Percentiles rank a stretch among this genome's conserved stretches.
Conservation (phyloP, 2,329 filamentous ascomycete species). For the Delphinella strobiligena region DNA sequence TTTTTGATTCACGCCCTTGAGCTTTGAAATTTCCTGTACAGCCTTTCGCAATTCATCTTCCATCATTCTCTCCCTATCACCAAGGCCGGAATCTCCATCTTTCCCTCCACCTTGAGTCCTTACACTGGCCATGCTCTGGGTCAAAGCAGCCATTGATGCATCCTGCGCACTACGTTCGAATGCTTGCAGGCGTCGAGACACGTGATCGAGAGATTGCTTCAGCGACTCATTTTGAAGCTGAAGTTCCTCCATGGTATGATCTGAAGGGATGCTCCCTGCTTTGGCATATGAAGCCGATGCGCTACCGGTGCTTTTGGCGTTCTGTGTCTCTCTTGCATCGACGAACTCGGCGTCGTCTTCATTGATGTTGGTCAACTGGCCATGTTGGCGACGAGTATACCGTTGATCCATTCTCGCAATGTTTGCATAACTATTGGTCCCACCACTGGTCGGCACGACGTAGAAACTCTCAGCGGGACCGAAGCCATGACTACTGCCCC, state of each 20-base stretch:
- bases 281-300: conserved; percentile 23
- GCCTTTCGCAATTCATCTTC: conserved; percentile 1
- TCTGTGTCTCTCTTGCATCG: conserved; percentile 61
- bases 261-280: conserved; percentile 15
- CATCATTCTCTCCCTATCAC: background rate
- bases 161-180: conserved; percentile 90
- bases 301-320: conserved; percentile 21
- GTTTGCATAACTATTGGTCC: conserved; percentile 84
- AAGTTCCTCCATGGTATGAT: conserved; percentile 58
- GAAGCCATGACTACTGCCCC: conserved; percentile 39
- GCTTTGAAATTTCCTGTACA: conserved; percentile 3
- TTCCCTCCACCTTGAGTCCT: background rate
- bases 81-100: background rate
- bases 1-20: conserved; percentile 4
- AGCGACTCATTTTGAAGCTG: conserved; percentile 78
- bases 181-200: conserved; percentile 76
- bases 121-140: conserved; percentile 54
- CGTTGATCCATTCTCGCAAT: conserved; percentile 49
- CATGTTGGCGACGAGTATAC: conserved; percentile 38
- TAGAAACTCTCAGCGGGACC: conserved; percentile 66
- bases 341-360: conserved; percentile 76
- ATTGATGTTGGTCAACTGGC: conserved; percentile 17
- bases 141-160: conserved; percentile 58
- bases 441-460: conserved; percentile 81
- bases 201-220: conserved; percentile 72